These are phyloP conservation scores for Suillus luteus DNA, from an alignment of 768 basidiomycete species.

Conservation along the genomic window DNA sequence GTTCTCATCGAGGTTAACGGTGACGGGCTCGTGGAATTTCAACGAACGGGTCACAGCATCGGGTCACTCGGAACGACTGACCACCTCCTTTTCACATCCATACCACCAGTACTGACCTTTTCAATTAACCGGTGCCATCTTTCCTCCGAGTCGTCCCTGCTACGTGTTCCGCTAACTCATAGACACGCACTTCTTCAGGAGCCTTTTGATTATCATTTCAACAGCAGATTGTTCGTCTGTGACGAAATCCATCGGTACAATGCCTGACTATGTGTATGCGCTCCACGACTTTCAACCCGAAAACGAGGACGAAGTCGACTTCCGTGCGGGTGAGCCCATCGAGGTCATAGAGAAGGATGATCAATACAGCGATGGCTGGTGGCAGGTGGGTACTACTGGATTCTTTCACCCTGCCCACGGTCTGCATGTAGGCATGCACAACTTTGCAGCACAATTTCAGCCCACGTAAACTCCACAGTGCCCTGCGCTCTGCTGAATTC, in stretches of 20 bases:
- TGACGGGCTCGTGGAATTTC: conserved; percentile 10
- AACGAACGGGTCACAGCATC: not conserved
- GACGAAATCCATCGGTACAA: conserved; percentile 28
- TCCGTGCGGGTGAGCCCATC: conserved; percentile 83
- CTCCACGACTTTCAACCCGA: conserved; percentile 89
- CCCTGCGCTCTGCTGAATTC: conserved; percentile 26
- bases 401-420: conserved; percentile 14
- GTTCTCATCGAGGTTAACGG: conserved; percentile 20
- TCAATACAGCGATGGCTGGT: conserved; percentile 94
- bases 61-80: not conserved
- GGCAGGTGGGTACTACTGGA: conserved; percentile 55
- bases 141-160: not conserved
- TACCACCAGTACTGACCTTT: not conserved
- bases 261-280: conserved; percentile 86
- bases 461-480: conserved; percentile 19
- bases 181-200: not conserved
- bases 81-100: not conserved
- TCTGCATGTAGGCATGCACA: conserved; percentile 1
- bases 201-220: not conserved
- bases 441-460: conserved; percentile 14
- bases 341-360: conserved; percentile 94
- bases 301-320: conserved; percentile 90
- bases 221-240: not conserved
- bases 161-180: not conserved
- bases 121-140: not conserved